Percentiles rank a stretch among this genome's conserved stretches.
phyloP scores from a whole-genome alignment of 495 filamentous ascomycete species.

The Corynascus novoguineensis region DNA sequence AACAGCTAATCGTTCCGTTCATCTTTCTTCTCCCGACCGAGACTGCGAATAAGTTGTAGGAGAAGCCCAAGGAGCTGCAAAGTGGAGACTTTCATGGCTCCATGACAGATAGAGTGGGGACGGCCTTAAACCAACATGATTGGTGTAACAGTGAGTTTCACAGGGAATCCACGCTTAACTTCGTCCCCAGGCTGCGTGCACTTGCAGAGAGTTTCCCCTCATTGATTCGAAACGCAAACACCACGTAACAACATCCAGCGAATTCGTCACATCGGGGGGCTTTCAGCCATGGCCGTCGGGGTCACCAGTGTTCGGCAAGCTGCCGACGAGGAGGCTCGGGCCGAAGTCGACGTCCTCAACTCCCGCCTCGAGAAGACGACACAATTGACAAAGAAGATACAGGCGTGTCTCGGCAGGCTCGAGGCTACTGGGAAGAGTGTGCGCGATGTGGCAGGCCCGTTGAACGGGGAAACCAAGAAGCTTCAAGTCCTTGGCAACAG shows the following conservation, averaged over 20 bases:
- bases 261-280: slow-evolving; percentile 5
- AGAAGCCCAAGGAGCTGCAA: too few species aligned
- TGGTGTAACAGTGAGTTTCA: background rate
- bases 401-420: slow-evolving; percentile 75
- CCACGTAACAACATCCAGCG: slow-evolving; percentile 2
- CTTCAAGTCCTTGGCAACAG: slow-evolving; percentile 78
- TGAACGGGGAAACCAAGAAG: slow-evolving; percentile 85
- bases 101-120: background rate
- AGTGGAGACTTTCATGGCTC: background rate
- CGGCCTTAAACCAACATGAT: background rate
- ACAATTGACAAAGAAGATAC: slow-evolving; percentile 86
- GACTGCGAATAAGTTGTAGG: too few species aligned
- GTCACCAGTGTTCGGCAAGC: slow-evolving; percentile 43
- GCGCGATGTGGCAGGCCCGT: slow-evolving; percentile 83
- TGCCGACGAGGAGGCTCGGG: slow-evolving; percentile 57
- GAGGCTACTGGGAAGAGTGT: slow-evolving; percentile 84
- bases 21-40: too few species aligned
- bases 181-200: slow-evolving; percentile 1
- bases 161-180: background rate
- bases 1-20: too few species aligned
- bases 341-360: slow-evolving; percentile 62
- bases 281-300: slow-evolving; percentile 42
- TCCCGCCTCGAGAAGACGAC: slow-evolving; percentile 59
- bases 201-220: slow-evolving; percentile 4
- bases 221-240: background rate